These are phyloP conservation scores for Abrus pulchellus DNA, from an alignment of 306 rosid species.

Conservation along the genomic window DNA sequence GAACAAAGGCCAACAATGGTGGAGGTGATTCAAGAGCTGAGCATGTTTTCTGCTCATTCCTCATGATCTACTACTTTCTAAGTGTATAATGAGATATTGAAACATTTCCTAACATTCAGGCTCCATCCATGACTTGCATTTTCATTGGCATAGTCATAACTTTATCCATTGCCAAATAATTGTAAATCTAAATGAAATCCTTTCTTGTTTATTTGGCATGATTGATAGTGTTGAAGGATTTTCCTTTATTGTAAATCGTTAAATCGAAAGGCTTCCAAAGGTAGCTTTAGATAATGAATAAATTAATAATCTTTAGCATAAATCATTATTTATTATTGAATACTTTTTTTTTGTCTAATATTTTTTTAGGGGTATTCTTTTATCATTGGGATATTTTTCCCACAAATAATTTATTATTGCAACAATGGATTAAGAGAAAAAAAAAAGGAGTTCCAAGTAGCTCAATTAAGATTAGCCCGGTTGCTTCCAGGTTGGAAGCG, in stretches of 20 bases:
- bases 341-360: too few relatives aligned
- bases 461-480: too few relatives aligned
- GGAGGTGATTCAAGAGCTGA: conserved; percentile 64
- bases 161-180: conserved; percentile 31
- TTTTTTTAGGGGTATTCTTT: neutral
- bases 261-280: neutral
- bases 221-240: conserved; percentile 15
- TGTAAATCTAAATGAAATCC: conserved; percentile 28
- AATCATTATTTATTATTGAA: neutral
- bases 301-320: neutral
- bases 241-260: neutral
- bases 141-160: neutral
- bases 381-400: neutral
- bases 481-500: too few relatives aligned
- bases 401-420: too few relatives aligned
- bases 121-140: neutral
- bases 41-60: conserved; percentile 41
- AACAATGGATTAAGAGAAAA: too few relatives aligned
- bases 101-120: conserved; percentile 12
- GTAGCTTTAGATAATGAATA: neutral
- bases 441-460: too few relatives aligned
- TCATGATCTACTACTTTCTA: conserved; percentile 34
- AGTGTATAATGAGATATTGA: conserved; percentile 29
- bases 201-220: neutral
- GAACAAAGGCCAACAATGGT: conserved; percentile 68